Percentiles rank a stretch among this genome's conserved stretches.
Evolutionary conservation across 2,329 filamentous ascomycete genomes (phyloP).

Genomic region (Drechslerella dactyloides): DNA sequence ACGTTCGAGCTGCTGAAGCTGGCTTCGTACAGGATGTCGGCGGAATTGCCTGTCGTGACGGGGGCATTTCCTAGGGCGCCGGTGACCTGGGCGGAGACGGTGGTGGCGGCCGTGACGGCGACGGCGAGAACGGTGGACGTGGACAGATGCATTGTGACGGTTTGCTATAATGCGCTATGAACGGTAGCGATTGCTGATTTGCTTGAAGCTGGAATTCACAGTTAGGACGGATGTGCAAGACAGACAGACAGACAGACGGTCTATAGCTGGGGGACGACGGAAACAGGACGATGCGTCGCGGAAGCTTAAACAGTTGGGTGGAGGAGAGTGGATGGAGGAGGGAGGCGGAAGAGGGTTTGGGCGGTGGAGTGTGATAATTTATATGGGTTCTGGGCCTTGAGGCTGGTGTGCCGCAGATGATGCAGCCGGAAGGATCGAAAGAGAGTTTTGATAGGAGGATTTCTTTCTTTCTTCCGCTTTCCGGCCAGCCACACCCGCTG

Average conservation of each 20-base stretch:
- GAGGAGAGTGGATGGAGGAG: not conserved
- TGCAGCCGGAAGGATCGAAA: not conserved
- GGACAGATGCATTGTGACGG: constrained; percentile 41
- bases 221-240: not conserved
- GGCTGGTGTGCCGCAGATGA: not conserved
- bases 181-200: not conserved
- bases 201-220: not conserved
- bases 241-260: constrained; percentile 1
- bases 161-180: constrained; percentile 1
- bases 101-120: constrained; percentile 17
- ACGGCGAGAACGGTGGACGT: constrained; percentile 23
- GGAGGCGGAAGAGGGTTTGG: not conserved
- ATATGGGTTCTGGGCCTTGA: not conserved
- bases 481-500: too few relatives aligned
- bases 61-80: constrained; percentile 32
- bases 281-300: not conserved
- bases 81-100: constrained; percentile 30
- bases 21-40: constrained; percentile 33
- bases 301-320: constrained; percentile 8
- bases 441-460: too few relatives aligned
- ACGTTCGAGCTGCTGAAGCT: constrained; percentile 21
- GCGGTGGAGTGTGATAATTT: not conserved
- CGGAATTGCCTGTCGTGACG: constrained; percentile 22
- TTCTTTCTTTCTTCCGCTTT: too few relatives aligned
- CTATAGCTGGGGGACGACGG: not conserved